Percentiles rank a stretch among this genome's conserved stretches.
phyloP scores from a whole-genome alignment of 371 early-diverging fungal genomes.

The Mucor piriformis region DNA sequence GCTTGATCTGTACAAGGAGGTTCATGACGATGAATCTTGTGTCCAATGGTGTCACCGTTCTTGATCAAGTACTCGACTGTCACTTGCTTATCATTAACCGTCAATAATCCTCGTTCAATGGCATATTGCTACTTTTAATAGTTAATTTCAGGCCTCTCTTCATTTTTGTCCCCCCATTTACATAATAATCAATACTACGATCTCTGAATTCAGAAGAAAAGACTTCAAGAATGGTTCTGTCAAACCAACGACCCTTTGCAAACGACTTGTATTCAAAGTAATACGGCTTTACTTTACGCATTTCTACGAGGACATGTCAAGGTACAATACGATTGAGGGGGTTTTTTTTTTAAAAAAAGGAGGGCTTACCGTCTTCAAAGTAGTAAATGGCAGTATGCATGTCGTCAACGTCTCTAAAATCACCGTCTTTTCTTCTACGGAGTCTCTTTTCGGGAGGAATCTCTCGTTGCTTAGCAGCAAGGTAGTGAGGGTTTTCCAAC shows the following conservation, averaged over 20 bases:
- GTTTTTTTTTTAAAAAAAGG: not conserved
- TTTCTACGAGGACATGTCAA: conserved; percentile 33
- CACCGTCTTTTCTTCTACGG: conserved; percentile 22
- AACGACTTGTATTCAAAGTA: conserved; percentile 79
- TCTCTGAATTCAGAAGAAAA: conserved; percentile 90
- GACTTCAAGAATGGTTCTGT: conserved; percentile 73
- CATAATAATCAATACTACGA: conserved; percentile 79
- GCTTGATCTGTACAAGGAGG: conserved; percentile 80
- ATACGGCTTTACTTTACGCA: conserved; percentile 85
- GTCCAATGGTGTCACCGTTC: conserved; percentile 79
- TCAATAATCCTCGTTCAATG: conserved; percentile 77
- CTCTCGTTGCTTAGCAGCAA: conserved; percentile 11
- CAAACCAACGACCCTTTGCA: conserved; percentile 93
- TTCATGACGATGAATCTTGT: conserved; percentile 92
- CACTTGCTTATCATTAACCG: conserved; percentile 74
- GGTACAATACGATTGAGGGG: not conserved
- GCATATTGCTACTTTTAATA: conserved; percentile 62
- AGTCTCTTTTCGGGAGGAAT: conserved; percentile 14
- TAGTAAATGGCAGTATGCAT: conserved; percentile 41
- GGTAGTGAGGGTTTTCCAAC: conserved; percentile 13
- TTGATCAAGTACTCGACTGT: conserved; percentile 56
- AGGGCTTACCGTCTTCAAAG: conserved; percentile 54
- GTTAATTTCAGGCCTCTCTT: too few relatives aligned
- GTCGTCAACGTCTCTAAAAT: conserved; percentile 30
- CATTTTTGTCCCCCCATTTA: too few relatives aligned